A percentile compares a stretch with the other conserved stretches of the same genome.
phyloP scores from a whole-genome alignment of 2,329 filamentous ascomycete species.

The Thielaviopsis euricoi region DNA sequence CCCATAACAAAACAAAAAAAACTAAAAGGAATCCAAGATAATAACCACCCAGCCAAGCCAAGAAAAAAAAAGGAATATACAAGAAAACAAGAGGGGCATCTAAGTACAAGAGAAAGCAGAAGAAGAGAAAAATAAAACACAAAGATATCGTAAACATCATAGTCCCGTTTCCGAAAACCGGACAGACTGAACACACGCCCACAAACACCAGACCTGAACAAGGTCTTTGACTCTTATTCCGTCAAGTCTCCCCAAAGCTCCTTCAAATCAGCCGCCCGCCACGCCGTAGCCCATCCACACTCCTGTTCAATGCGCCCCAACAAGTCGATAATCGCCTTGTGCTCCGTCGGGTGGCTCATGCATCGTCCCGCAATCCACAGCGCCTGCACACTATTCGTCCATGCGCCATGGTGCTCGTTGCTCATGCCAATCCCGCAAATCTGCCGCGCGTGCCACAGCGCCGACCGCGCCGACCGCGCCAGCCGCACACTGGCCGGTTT shows the following conservation, averaged over 20 bases:
- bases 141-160: neutral
- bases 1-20: neutral
- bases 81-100: neutral
- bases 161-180: neutral
- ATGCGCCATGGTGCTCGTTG: constrained; percentile 34
- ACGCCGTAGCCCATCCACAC: constrained; percentile 35
- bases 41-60: neutral
- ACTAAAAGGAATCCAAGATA: neutral
- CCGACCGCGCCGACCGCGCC: constrained; percentile 21
- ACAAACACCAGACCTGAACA: neutral
- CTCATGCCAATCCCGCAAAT: constrained; percentile 36
- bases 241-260: constrained; percentile 31
- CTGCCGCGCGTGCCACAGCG: constrained; percentile 35
- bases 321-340: constrained; percentile 27
- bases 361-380: constrained; percentile 35
- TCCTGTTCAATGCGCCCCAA: constrained; percentile 32
- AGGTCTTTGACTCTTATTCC: constrained; percentile 3
- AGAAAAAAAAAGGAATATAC: neutral
- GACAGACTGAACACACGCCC: neutral
- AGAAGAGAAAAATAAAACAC: no score
- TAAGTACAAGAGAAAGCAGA: neutral
- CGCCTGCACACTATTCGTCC: constrained; percentile 37
- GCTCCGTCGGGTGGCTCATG: constrained; percentile 30
- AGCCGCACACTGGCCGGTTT: constrained; percentile 25
- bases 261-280: constrained; percentile 34